Percentiles rank a stretch among this genome's conserved stretches.
Conservation (phyloP, 2,329 filamentous ascomycete species). For the Arachnomyces sp. region DNA sequence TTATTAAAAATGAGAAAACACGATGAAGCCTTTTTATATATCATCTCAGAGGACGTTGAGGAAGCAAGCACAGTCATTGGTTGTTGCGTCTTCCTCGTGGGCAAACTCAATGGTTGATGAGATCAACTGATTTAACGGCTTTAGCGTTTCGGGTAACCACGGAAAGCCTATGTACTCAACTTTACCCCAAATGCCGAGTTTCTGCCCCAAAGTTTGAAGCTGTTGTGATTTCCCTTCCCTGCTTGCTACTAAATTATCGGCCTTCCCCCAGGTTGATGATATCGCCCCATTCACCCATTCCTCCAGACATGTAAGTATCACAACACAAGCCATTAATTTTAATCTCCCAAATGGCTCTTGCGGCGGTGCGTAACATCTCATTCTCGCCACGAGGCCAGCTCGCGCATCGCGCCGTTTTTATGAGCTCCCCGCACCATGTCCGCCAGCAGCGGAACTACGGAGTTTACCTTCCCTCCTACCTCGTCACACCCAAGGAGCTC, state of each 20-base stretch:
- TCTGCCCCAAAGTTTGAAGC: background rate
- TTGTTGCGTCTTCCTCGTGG: too few relatives aligned
- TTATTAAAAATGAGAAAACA: too few relatives aligned
- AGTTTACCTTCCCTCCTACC: slow-evolving; percentile 64
- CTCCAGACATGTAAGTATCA: too few relatives aligned
- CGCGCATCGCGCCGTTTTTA: slow-evolving; percentile 20
- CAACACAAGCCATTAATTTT: too few relatives aligned
- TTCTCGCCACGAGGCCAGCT: slow-evolving; percentile 14
- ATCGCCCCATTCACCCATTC: slow-evolving; percentile 3
- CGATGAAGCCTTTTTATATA: too few relatives aligned
- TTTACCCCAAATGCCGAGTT: too few relatives aligned
- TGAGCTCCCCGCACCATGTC: slow-evolving; percentile 19
- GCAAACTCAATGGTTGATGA: too few relatives aligned
- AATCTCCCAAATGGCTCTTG: slow-evolving; percentile 26
- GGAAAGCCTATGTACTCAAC: too few relatives aligned
- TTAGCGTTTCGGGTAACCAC: too few relatives aligned
- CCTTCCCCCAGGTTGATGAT: background rate
- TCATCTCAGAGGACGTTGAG: too few relatives aligned
- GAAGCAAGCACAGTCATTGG: too few relatives aligned
- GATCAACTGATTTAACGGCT: too few relatives aligned
- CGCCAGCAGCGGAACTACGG: slow-evolving; percentile 33
- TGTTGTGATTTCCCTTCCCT: slow-evolving; percentile 8
- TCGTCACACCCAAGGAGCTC: slow-evolving; percentile 79
- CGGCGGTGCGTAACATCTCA: slow-evolving; percentile 21
- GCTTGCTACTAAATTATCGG: slow-evolving; percentile 6